These are phyloP conservation scores for Globisporangium mamillatum DNA, from an alignment of 352 stramenopile genomes.

Conservation along the genomic window DNA sequence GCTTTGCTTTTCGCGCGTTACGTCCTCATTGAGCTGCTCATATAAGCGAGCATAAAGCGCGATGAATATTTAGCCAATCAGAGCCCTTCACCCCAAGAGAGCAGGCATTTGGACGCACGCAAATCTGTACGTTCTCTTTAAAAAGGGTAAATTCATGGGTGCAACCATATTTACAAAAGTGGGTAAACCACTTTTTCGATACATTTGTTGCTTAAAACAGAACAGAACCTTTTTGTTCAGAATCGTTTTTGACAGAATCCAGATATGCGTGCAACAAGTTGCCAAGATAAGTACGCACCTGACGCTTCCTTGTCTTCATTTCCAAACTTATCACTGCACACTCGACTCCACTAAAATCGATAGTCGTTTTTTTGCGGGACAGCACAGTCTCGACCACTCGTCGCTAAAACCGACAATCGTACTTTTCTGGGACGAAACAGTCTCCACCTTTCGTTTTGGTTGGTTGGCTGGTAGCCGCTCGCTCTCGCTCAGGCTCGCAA, in stretches of 20 bases:
- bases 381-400: neutral
- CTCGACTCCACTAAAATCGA: neutral
- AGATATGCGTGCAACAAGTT: neutral
- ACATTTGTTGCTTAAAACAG: too few relatives aligned
- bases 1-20: conserved; percentile 12
- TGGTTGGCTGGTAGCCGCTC: conserved; percentile 41
- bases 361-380: conserved; percentile 13
- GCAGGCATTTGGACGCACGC: too few relatives aligned
- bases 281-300: neutral
- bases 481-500: conserved; percentile 3
- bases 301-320: neutral
- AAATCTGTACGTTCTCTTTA: too few relatives aligned
- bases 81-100: neutral
- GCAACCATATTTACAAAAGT: too few relatives aligned
- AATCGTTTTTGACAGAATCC: too few relatives aligned
- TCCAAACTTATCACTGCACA: neutral
- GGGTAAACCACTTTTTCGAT: too few relatives aligned
- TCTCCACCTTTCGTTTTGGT: conserved; percentile 16
- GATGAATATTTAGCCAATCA: neutral
- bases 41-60: neutral
- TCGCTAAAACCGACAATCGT: neutral
- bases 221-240: too few relatives aligned
- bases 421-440: neutral
- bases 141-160: too few relatives aligned
- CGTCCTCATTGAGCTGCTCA: neutral